phyloP scores from a whole-genome alignment of 108 stramenopile species.

The Cyclostephanos tholiformis region DNA sequence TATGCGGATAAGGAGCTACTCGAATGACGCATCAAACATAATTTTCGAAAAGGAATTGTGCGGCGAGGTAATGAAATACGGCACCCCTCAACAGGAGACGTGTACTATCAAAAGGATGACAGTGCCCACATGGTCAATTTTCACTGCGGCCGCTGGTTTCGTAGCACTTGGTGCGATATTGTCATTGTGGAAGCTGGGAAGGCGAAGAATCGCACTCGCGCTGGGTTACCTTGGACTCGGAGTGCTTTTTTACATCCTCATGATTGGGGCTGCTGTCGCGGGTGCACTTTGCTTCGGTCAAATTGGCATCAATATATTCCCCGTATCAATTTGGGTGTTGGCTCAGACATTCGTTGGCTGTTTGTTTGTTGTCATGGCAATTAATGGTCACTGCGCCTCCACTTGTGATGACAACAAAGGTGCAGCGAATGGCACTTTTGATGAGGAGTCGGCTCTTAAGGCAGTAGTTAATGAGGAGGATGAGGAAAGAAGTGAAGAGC shows the following conservation, averaged over 20 bases:
- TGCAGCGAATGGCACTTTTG: neutral
- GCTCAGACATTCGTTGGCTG: conserved; percentile 28
- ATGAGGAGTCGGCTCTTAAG: neutral
- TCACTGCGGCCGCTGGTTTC: conserved; percentile 15
- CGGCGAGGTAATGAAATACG: conserved; percentile 41
- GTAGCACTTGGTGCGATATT: conserved; percentile 19
- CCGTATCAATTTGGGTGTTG: conserved; percentile 27
- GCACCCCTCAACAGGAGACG: conserved; percentile 28
- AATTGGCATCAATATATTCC: conserved; percentile 30
- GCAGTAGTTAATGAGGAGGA: conserved; percentile 3
- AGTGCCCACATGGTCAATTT: conserved; percentile 19
- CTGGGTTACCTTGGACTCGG: conserved; percentile 37
- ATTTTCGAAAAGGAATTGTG: conserved; percentile 46
- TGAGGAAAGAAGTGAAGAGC: neutral
- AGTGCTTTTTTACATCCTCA: conserved; percentile 25
- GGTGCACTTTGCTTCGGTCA: conserved; percentile 40
- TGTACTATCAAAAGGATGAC: conserved; percentile 25
- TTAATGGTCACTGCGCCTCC: conserved; percentile 11
- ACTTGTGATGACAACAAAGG: neutral
- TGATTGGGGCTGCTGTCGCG: conserved; percentile 20
- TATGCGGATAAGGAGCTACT: conserved; percentile 43
- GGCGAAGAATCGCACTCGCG: conserved; percentile 16
- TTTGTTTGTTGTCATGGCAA: conserved; percentile 26
- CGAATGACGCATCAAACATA: conserved; percentile 27
- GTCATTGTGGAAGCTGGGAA: conserved; percentile 32